A percentile compares a stretch with the other conserved stretches of the same genome.
These are phyloP conservation scores for Naganishia albida DNA, from an alignment of 1,284 basidiomycete species.

Conservation along the genomic window DNA sequence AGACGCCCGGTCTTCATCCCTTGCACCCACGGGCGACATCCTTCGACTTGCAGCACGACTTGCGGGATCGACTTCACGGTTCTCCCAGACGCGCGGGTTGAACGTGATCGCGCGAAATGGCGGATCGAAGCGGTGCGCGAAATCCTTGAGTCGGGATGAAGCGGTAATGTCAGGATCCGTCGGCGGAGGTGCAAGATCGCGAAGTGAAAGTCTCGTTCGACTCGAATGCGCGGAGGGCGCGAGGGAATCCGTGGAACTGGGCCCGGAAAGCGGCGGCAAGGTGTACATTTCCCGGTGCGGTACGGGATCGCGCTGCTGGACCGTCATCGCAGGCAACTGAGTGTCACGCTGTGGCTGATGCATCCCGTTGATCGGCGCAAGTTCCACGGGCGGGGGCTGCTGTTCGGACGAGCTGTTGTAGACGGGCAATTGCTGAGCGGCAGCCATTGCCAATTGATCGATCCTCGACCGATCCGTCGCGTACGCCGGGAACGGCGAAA, in stretches of 20 bases:
- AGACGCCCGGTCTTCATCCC: constrained; percentile 4
- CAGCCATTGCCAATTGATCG: constrained; percentile 10
- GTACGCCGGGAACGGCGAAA: background rate
- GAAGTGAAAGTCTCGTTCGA: background rate
- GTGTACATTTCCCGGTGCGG: background rate
- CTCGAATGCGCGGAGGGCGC: constrained; percentile 8
- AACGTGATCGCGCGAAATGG: constrained; percentile 43
- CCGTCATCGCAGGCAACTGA: background rate
- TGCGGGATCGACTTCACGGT: constrained; percentile 34
- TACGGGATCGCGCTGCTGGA: background rate
- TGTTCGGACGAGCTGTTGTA: background rate
- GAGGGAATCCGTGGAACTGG: constrained; percentile 10
- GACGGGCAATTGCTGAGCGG: constrained; percentile 2
- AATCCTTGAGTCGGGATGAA: background rate
- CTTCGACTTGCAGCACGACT: constrained; percentile 33
- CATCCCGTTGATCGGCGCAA: constrained; percentile 5
- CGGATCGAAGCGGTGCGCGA: constrained; percentile 36
- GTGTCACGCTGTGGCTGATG: constrained; percentile 6
- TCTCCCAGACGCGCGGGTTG: constrained; percentile 43
- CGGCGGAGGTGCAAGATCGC: constrained; percentile 6
- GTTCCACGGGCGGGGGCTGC: background rate
- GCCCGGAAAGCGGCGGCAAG: background rate
- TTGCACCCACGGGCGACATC: constrained; percentile 35
- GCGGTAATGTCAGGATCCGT: constrained; percentile 13
- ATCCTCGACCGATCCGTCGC: constrained; percentile 9